A percentile compares a stretch with the other conserved stretches of the same genome.
Conservation (phyloP, 2,329 filamentous ascomycete genomes). For the Chaetomiaceae sp. region DNA sequence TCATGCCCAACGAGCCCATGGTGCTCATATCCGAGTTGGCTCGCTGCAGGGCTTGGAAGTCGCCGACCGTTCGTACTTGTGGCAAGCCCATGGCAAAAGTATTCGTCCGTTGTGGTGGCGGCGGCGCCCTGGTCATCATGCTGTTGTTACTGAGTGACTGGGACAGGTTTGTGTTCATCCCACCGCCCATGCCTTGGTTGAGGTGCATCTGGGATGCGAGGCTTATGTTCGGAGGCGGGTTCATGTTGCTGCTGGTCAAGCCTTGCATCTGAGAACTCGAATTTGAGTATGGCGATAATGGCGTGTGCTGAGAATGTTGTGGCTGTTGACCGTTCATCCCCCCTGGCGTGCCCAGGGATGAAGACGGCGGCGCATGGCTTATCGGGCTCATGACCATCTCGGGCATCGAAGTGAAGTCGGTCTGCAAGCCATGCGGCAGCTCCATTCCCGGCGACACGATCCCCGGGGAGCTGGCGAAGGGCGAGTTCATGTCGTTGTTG, state of each 20-base stretch:
- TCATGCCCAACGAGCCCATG: slow-evolving; percentile 10
- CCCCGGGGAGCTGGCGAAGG: slow-evolving; percentile 49
- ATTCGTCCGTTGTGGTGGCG: slow-evolving; percentile 35
- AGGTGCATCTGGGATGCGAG: slow-evolving; percentile 33
- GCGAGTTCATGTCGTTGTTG: slow-evolving; percentile 43
- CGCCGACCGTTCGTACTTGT: slow-evolving; percentile 42
- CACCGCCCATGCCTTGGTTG: slow-evolving; percentile 26
- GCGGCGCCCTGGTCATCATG: slow-evolving; percentile 33
- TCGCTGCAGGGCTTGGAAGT: slow-evolving; percentile 48
- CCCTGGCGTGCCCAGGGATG: slow-evolving; percentile 24
- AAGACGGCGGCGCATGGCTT: slow-evolving; percentile 32
- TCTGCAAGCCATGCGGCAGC: slow-evolving; percentile 40
- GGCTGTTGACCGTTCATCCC: slow-evolving; percentile 26
- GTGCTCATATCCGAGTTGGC: slow-evolving; percentile 39
- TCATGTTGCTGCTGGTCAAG: slow-evolving; percentile 32
- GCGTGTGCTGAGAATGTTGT: slow-evolving; percentile 30
- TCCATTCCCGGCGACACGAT: slow-evolving; percentile 53
- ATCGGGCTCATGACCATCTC: slow-evolving; percentile 53
- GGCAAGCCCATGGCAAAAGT: slow-evolving; percentile 39
- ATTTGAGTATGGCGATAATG: slow-evolving; percentile 32
- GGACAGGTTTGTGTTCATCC: slow-evolving; percentile 18
- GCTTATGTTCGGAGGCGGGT: slow-evolving; percentile 32
- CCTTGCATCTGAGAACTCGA: slow-evolving; percentile 34
- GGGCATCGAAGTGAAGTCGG: slow-evolving; percentile 46
- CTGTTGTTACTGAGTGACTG: slow-evolving; percentile 20